Conservation (phyloP, 2,329 filamentous ascomycete species). For the Alternaria metachromatica region DNA sequence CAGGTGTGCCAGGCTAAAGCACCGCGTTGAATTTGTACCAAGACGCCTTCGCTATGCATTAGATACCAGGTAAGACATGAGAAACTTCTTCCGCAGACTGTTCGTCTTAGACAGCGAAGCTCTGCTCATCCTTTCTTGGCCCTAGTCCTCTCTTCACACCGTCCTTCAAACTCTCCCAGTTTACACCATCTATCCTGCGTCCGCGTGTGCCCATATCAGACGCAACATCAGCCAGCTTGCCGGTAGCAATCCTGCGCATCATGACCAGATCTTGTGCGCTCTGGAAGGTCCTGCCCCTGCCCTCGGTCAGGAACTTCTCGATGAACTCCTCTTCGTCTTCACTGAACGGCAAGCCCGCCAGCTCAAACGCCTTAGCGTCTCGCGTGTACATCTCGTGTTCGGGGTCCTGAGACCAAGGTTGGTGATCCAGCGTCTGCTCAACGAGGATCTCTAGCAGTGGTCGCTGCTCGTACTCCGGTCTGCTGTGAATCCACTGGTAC, state of each 20-base stretch:
- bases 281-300: conserved; percentile 68
- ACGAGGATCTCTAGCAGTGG: conserved; percentile 73
- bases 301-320: conserved; percentile 69
- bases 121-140: conserved; percentile 37
- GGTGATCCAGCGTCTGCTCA: conserved; percentile 37
- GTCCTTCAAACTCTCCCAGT: conserved; percentile 56
- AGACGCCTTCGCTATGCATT: conserved; percentile 3
- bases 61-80: too few species aligned
- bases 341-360: conserved; percentile 76
- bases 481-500: conserved; percentile 73
- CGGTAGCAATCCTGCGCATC: conserved; percentile 74
- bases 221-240: conserved; percentile 60
- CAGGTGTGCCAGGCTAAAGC: neutral
- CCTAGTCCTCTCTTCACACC: conserved; percentile 47
- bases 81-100: neutral
- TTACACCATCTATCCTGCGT: conserved; percentile 57
- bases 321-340: conserved; percentile 76
- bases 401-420: conserved; percentile 13
- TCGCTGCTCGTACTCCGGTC: conserved; percentile 67
- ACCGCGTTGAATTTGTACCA: neutral
- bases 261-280: conserved; percentile 75
- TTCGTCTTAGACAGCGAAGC: conserved; percentile 17
- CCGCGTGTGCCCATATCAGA: conserved; percentile 43
- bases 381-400: conserved; percentile 35
- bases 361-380: conserved; percentile 68